phyloP scores from a whole-genome alignment of 768 basidiomycete genomes.

The Kockovaella imperatae region DNA sequence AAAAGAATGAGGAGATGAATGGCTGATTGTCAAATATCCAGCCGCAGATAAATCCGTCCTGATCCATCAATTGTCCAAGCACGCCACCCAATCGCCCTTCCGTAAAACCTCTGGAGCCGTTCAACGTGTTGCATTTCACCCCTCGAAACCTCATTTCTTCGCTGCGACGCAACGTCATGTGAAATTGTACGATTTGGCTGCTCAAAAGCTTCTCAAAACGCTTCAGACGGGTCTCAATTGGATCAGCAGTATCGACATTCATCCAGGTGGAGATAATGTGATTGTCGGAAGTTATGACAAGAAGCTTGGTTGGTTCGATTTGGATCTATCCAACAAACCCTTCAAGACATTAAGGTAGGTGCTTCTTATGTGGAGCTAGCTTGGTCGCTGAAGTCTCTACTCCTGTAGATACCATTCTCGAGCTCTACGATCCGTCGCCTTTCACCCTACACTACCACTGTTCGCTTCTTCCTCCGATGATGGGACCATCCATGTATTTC shows the following conservation, averaged over 20 bases:
- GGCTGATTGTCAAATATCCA: slow-evolving; percentile 46
- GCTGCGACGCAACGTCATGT: slow-evolving; percentile 98
- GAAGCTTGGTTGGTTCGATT: slow-evolving; percentile 97
- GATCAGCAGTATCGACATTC: slow-evolving; percentile 96
- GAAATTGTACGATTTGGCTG: slow-evolving; percentile 85
- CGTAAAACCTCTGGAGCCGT: slow-evolving; percentile 85
- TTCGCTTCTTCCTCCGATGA: slow-evolving; percentile 97
- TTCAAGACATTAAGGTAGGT: slow-evolving; percentile 87
- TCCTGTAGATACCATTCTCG: slow-evolving; percentile 76
- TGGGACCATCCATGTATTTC: slow-evolving; percentile 94
- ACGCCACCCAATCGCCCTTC: slow-evolving; percentile 97
- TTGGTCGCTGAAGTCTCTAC: background rate
- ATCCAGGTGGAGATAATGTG: slow-evolving; percentile 77
- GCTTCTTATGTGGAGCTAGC: background rate
- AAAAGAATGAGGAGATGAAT: background rate
- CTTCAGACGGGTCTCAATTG: slow-evolving; percentile 87
- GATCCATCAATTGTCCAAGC: slow-evolving; percentile 88
- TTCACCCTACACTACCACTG: slow-evolving; percentile 88
- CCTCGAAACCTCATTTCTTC: slow-evolving; percentile 88
- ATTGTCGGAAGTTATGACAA: slow-evolving; percentile 97
- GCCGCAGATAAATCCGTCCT: slow-evolving; percentile 77
- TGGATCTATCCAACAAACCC: slow-evolving; percentile 91
- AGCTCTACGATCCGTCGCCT: slow-evolving; percentile 85
- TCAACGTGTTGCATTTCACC: slow-evolving; percentile 91
- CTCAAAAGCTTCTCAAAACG: slow-evolving; percentile 90